Conservation (phyloP, 164 flowering plant species). For the Umbilicus rupestris region DNA sequence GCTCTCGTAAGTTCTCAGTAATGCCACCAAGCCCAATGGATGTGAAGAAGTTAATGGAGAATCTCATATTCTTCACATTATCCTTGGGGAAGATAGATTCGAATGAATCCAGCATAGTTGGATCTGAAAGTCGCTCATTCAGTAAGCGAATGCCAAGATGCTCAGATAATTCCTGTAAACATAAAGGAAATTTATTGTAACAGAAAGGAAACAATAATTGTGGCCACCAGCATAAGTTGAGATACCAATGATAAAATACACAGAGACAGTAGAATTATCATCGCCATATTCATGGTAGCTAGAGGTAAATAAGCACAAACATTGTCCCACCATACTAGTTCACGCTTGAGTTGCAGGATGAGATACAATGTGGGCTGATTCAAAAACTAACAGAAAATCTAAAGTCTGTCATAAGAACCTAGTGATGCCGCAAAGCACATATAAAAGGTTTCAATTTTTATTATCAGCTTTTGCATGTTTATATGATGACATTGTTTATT, state of each 20-base stretch:
- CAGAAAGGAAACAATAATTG: not conserved
- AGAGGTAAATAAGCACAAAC: no score
- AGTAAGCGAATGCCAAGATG: constrained; percentile 73
- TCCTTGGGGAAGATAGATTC: constrained; percentile 87
- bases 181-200: not conserved
- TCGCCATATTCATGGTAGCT: no score
- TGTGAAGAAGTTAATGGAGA: constrained; percentile 82
- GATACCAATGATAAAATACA: not conserved
- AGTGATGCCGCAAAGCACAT: no score
- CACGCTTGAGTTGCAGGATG: no score
- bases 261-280: not conserved
- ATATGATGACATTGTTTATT: no score
- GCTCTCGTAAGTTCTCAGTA: constrained; percentile 77
- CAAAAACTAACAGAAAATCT: no score
- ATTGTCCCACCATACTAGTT: no score
- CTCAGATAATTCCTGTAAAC: constrained; percentile 66
- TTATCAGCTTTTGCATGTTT: no score
- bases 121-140: constrained; percentile 72
- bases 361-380: no score
- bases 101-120: constrained; percentile 66
- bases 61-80: constrained; percentile 81
- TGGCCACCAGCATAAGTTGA: not conserved
- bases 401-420: no score
- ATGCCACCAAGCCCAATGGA: constrained; percentile 93
- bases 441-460: no score